Evolutionary conservation across 1,139 yeast genomes (phyloP), one percentile per base, ranked within the genome.

Genomic region (Yamadazyma dushanensis): DNA sequence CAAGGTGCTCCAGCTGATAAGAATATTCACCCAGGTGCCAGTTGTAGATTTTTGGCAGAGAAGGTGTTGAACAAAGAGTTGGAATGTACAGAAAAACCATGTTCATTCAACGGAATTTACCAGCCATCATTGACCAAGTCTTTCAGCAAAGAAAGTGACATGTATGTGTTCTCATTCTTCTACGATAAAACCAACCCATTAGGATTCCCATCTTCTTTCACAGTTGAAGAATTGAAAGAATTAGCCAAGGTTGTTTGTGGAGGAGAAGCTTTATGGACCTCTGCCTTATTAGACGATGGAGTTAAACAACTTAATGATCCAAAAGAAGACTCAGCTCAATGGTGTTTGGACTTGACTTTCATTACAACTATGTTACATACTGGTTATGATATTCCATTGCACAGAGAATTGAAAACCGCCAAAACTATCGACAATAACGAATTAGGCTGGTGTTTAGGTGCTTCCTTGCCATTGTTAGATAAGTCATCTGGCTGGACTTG

Each of bases 391-490:
- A 88, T 92, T 49, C 97, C 97, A 42, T 74, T 86, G 40, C 72
- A 74, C 51, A 81, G 98, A 59, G 97, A 90, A 61, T 78, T 92
- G 51, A 84, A 78, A 59, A 92, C 97, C 6, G 97, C 97, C 7
- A 80, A 87, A 66, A 88, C 79, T 55, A 88, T 92, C 48, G 84
- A 80, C 41, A 80, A 81, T 53, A 89, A 87, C 53, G 98, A 92
- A 63, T 72, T 92, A 36, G 98, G 97, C 23, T 92, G 99, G 99
- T 92, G 98, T 66, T 72, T 92, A 44, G 99, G 99, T 48, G 98
- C 98, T 2, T 87, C 97, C 1, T 73, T 92, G 53, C 97, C 97
- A 3, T 69, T 92, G 48, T 70, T 92, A 49, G 92, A 86, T 45
- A 68, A 72, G 44, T 59, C 61, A 26, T 66, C 76, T 10, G 80